Evolutionary conservation across 371 early-diverging fungal species (phyloP), one percentile per base, ranked within the genome.

Genomic region (Mucor saturninus): DNA sequence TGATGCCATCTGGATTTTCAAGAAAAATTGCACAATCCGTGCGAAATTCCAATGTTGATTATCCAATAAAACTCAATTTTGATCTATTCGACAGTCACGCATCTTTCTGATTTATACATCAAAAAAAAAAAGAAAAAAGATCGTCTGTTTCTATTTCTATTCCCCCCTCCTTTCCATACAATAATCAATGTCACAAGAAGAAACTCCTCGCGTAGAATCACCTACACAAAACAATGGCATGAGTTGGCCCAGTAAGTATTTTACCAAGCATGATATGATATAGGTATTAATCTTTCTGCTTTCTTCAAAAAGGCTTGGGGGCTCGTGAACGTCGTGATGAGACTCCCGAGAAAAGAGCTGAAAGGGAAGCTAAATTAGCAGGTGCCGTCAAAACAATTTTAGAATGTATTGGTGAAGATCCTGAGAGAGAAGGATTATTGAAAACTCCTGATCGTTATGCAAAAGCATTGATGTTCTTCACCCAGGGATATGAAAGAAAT

Each of bases 391-490:
- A 83, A 52, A 93, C 93, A 0, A 89, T 99, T 35, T 73, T 99
- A 49, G 90, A 93, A 63, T 93, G 93, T 70, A 85, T 99, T 53
- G 99, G 99, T 42, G 99, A 99, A 77, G 96, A 99, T 71, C 91
- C 95, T 15, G 85, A 89, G 48, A 86, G 99, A 46, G 97, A 98
- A 71, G 99, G 99, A 0, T 78, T 99, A 39, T 72, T 92, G 51
- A 97, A 96, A 78, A 99, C 98, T 1, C 99, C 98, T 15, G 90
- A 94, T 57, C 87, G 98, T 42, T 98, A 97, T 78, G 99, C 99
- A 57, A 95, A 96, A 73, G 98, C 99, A 3, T 80, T 99, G 57
- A 86, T 97, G 89, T 98, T 95, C 71, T 93, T 98, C 65, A 95
- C 98, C 5, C 91, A 95, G 76, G 99, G 98, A 3, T 99, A 98